These are phyloP conservation scores for Balansia obtecta DNA, from an alignment of 2,329 filamentous ascomycete species.

Conservation along the genomic window DNA sequence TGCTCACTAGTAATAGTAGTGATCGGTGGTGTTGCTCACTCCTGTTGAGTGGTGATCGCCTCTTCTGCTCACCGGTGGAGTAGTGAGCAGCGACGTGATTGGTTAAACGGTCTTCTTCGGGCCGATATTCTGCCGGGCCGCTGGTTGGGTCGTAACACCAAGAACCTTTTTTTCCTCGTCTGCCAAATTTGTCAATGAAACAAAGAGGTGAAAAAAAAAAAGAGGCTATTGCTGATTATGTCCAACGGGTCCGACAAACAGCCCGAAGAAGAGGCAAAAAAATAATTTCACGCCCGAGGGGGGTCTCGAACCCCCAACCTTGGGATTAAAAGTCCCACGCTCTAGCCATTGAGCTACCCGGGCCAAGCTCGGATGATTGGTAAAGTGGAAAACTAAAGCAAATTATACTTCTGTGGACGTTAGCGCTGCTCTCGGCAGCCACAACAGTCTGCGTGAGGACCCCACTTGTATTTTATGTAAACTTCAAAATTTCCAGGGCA, in stretches of 20 bases:
- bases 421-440: not conserved
- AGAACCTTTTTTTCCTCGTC: too few species aligned
- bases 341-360: constrained; percentile 23
- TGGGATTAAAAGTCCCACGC: constrained; percentile 23
- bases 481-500: constrained; percentile 8
- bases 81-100: too few species aligned
- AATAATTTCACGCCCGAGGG: constrained; percentile 15
- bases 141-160: too few species aligned
- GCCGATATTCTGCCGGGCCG: too few species aligned
- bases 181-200: too few species aligned
- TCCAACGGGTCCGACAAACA: not conserved
- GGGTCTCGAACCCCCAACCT: constrained; percentile 21
- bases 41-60: too few species aligned
- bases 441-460: not conserved
- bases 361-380: constrained; percentile 7
- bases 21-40: too few species aligned
- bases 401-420: accelerated
- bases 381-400: not conserved
- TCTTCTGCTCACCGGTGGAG: too few species aligned
- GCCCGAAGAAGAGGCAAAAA: not conserved
- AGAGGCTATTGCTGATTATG: too few species aligned
- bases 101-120: too few species aligned
- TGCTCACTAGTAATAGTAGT: too few species aligned
- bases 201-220: too few species aligned
- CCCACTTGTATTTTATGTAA: not conserved